Percentiles rank a stretch among this genome's conserved stretches.
These are phyloP conservation scores for Saksenaea oblongispora DNA, from an alignment of 371 early-diverging fungal genomes.

Conservation along the genomic window DNA sequence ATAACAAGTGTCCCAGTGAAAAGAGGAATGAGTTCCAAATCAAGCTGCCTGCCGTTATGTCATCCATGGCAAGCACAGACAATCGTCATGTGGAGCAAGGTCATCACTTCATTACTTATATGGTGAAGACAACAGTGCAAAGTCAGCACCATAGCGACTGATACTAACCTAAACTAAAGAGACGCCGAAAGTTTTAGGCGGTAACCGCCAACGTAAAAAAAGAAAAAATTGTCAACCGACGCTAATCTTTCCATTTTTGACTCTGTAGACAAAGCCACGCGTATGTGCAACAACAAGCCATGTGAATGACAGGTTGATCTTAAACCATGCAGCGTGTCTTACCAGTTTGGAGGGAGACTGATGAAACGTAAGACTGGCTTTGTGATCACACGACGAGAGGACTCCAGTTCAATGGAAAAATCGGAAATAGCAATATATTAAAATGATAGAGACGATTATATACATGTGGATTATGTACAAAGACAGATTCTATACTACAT, in stretches of 20 bases:
- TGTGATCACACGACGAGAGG: background rate
- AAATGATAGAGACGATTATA: background rate
- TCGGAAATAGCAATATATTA: background rate
- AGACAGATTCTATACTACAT: background rate
- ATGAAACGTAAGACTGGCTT: background rate
- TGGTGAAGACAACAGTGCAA: no score
- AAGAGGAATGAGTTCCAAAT: no score
- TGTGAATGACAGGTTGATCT: slow-evolving; percentile 4
- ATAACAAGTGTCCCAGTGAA: no score
- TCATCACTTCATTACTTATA: no score
- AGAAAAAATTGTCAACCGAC: no score
- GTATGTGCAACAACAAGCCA: background rate
- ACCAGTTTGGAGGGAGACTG: background rate
- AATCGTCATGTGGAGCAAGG: no score
- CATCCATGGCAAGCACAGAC: no score
- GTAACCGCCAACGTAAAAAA: no score
- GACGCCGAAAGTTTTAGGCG: no score
- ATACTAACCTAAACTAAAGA: no score
- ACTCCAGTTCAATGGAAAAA: background rate
- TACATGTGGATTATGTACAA: background rate
- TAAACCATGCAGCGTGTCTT: background rate
- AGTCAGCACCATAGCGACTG: no score
- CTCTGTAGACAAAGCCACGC: background rate
- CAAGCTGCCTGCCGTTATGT: no score
- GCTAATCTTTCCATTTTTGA: background rate